Evolutionary conservation across 495 filamentous ascomycete genomes (phyloP), one percentile per base, ranked within the genome.

Genomic region (Xylaria intraflava): DNA sequence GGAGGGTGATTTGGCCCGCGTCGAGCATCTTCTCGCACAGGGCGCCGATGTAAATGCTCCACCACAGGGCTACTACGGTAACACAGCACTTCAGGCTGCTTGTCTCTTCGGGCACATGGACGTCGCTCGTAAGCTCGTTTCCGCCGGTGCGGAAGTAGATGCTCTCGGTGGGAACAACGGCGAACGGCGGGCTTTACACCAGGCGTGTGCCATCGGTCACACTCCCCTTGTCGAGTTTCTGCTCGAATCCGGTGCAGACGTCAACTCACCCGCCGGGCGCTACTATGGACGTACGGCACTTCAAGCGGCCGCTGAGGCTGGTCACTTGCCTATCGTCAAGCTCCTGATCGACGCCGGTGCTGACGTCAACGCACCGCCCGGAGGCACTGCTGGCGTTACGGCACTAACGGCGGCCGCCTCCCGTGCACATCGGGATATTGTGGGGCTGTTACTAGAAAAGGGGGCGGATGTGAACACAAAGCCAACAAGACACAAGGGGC

Each of bases 81-180:
- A 60, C 17, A 69, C 61, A 2, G 65, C 69, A 3, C 59, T 73
- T 24, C 70, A 69, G 40, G 60, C 62, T 5, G 71, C 72, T 12
- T 66, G 62, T 49, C 49, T 55, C 8, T 42, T 46, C 17, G 65
- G 64, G 14, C 59, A 69, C 43, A n/a, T 50, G 22, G 44, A 44
- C 6, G 41, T 69, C 8, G 58, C 67, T 20, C 44, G 60, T n/a
- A 35, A 39, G 2, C 62, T 75, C 14, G 33, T 74, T 11, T 51
- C 54, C 20, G 39, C 33, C 17, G 67, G 62, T 14, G 66, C 65
- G 4, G 47, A 58, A 1, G 47, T 70, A 16, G 45, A 72, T 40
- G 63, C 67, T 8, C 49, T 47, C 5, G 65, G 65, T 31, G 65
- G 67, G 16, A 65, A 64, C 53, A 64, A 62, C 46, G 57, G 57